Percentiles rank a stretch among this genome's conserved stretches.
These are phyloP conservation scores for Cercis canadensis DNA, from an alignment of 306 rosid species.

Conservation along the genomic window DNA sequence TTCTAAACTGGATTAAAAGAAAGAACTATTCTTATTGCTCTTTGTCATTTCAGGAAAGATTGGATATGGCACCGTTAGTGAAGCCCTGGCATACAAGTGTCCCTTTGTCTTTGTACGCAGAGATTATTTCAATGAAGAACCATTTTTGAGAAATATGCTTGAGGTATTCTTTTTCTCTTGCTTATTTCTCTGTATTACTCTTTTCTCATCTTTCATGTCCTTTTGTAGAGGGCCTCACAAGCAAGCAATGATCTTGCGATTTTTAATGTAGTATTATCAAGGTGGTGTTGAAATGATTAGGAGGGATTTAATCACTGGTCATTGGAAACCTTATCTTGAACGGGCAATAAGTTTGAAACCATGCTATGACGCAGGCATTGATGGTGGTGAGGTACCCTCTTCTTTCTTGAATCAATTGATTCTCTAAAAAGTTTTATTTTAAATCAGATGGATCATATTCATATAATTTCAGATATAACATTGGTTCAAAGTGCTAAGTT, in stretches of 20 bases:
- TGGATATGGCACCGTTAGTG: constrained; percentile 96
- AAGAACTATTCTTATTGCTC: constrained; percentile 15
- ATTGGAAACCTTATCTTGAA: constrained; percentile 98
- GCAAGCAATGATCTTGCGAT: constrained; percentile 28
- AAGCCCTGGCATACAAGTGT: constrained; percentile 85
- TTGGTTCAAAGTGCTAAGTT: too few species aligned
- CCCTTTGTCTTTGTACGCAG: constrained; percentile 99
- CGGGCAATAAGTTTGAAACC: constrained; percentile 95
- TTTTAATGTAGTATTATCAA: constrained; percentile 68
- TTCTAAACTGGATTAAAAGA: constrained; percentile 28
- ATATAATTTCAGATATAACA: not conserved
- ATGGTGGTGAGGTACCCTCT: constrained; percentile 90
- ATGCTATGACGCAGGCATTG: constrained; percentile 88
- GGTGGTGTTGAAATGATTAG: constrained; percentile 98
- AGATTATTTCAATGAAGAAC: constrained; percentile 99
- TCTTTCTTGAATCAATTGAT: constrained; percentile 21
- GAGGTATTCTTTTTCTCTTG: constrained; percentile 59
- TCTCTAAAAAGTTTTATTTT: constrained; percentile 18
- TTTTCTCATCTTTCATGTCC: constrained; percentile 9
- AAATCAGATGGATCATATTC: not conserved
- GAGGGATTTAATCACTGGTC: constrained; percentile 96
- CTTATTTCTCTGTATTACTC: constrained; percentile 24
- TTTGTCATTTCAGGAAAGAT: constrained; percentile 76
- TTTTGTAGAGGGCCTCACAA: constrained; percentile 23
- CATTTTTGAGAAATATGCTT: constrained; percentile 97